Conservation (phyloP, 2,329 filamentous ascomycete species). For the Acarospora socialis region DNA sequence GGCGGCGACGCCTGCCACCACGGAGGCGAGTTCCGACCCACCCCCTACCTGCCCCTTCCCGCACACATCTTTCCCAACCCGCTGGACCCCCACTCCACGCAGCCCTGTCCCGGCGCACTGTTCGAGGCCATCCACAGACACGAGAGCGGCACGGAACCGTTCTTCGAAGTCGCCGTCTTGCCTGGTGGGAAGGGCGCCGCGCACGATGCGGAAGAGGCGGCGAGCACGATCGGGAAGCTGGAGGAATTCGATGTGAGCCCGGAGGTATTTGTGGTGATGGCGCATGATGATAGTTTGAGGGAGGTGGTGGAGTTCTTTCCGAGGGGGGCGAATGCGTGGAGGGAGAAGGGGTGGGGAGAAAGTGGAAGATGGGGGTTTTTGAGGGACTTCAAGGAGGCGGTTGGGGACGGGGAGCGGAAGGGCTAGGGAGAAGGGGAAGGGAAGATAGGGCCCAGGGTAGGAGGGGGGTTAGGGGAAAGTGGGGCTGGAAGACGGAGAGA, state of each 20-base stretch:
- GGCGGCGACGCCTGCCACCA: slow-evolving; percentile 36
- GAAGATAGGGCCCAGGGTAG: not conserved
- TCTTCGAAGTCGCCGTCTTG: not conserved
- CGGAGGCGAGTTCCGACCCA: slow-evolving; percentile 32
- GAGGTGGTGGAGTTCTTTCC: slow-evolving; percentile 23
- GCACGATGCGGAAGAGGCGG: slow-evolving; percentile 17
- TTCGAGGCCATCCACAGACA: not conserved
- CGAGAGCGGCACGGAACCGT: not conserved
- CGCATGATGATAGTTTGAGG: slow-evolving; percentile 22
- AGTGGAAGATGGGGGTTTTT: slow-evolving; percentile 24
- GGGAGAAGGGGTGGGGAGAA: slow-evolving; percentile 19
- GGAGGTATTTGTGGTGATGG: slow-evolving; percentile 22
- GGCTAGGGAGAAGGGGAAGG: slow-evolving; percentile 8
- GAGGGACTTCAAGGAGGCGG: slow-evolving; percentile 22
- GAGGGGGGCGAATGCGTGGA: slow-evolving; percentile 21
- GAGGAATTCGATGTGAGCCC: slow-evolving; percentile 21
- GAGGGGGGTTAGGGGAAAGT: not conserved
- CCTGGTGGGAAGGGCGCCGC: too few species aligned
- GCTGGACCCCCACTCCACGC: not conserved
- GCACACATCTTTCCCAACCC: not conserved
- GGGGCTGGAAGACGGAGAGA: not conserved
- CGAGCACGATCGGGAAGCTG: slow-evolving; percentile 20
- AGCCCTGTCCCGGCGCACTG: not conserved
- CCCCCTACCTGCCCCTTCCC: slow-evolving; percentile 26
- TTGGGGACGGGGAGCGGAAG: too few species aligned